Base-by-base conservation (phyloP, 129 eudicot genomes). In the Lactuca saligna region DNA sequence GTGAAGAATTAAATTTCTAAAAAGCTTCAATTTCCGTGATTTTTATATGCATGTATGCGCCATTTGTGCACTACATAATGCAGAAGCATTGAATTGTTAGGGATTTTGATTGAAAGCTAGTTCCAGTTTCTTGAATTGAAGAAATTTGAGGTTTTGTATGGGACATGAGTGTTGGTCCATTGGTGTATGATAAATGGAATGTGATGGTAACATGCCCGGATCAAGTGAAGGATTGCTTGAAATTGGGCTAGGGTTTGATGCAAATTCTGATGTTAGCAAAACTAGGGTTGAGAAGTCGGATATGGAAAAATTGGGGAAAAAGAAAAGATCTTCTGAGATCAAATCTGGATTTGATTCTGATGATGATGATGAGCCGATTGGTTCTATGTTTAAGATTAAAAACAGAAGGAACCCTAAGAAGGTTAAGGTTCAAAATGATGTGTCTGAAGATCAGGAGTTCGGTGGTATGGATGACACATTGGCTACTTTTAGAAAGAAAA, bases 401-500 rank as follows among this genome's bases (percentile, higher is more conserved):
- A 72, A 74, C 39, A 93, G 81, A 54, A 82, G 61, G 65, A 78
- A 73, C 53, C n/a, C 80, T 38, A 93, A 87, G 84, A 89, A 79
- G 77, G 75, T 31, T 74, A 94, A 85, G 92, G 59, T 80, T 76
- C 85, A 73, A 53, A 50, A 61, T 51, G 88, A 55, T 57, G 88
- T 34, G 80, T 74, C 46, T 53, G 48, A 38, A 42, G 83, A 69
- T 59, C 88, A 78, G 73, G 96, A 85, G 54, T 74, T 84, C 48
- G 95, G 85, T 63, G 90, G 95, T 54, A 83, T 94, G 97, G 87
- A 86, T 63, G 99, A 89, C 68, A 94, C 99, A 20, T 84, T 94
- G 80, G 99, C 97, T 33, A 72, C 68, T 57, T 90, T 90, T 66
- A 83, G 84, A 84, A 94, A 85, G 88, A 94, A 87, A 68, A 78